Evolutionary conservation across 306 rosid species (phyloP).

Genomic region (Dalbergia cochinchinensis): DNA sequence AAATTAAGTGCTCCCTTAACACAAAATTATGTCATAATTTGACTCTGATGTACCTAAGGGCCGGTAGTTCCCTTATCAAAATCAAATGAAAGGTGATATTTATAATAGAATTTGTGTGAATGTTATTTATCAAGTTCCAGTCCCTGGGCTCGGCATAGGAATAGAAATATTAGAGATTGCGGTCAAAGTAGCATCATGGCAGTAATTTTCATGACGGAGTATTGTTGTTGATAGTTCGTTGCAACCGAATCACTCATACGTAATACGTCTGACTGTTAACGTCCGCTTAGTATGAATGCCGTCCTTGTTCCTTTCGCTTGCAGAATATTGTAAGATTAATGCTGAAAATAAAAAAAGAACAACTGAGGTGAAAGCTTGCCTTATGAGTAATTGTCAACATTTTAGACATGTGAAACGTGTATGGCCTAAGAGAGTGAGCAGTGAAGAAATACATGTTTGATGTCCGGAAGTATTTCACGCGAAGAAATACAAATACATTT

Average conservation of each 20-base stretch:
- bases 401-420: constrained; percentile 14
- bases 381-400: background rate
- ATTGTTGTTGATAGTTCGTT: background rate
- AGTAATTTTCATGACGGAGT: background rate
- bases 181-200: background rate
- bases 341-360: background rate
- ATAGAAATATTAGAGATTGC: background rate
- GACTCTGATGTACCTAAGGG: background rate
- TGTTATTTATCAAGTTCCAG: no score
- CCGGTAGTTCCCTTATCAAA: constrained; percentile 3
- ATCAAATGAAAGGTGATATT: background rate
- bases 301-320: background rate
- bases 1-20: background rate
- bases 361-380: background rate
- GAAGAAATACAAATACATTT: no score
- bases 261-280: background rate
- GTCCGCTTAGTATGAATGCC: background rate
- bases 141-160: background rate
- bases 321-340: background rate
- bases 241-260: constrained; percentile 15
- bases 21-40: background rate
- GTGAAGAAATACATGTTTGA: background rate
- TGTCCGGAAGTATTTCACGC: background rate
- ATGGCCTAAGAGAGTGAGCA: background rate
- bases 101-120: no score